Conservation (phyloP, 805 yeast genomes). For the Barnettozyma sp. region DNA sequence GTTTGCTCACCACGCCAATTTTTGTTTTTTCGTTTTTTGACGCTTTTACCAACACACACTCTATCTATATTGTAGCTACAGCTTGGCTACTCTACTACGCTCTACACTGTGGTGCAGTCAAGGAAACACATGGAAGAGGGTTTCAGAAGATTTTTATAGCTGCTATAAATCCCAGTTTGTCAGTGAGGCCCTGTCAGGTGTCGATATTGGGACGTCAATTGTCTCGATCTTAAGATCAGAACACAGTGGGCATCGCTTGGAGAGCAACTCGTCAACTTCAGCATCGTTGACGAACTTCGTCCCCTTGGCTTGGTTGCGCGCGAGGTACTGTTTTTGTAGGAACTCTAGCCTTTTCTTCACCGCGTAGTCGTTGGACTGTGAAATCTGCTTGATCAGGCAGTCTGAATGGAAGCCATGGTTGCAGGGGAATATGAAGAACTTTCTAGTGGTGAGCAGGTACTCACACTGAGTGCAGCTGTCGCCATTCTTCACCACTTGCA, state of each 20-base stretch:
- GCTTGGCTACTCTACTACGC: not conserved
- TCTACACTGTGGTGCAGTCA: no score
- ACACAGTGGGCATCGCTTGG: conserved; percentile 68
- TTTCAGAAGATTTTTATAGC: no score
- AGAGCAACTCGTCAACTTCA: conserved; percentile 54
- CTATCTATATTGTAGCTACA: no score
- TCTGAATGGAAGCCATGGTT: conserved; percentile 86
- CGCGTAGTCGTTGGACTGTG: conserved; percentile 59
- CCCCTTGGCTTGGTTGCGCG: conserved; percentile 22
- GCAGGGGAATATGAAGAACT: conserved; percentile 81
- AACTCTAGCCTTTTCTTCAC: conserved; percentile 56
- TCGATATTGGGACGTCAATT: conserved; percentile 58
- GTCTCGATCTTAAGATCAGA: conserved; percentile 64
- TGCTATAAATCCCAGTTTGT: conserved; percentile 38
- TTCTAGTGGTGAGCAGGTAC: conserved; percentile 62
- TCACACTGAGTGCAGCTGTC: conserved; percentile 72
- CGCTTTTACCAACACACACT: no score
- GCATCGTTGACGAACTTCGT: conserved; percentile 24
- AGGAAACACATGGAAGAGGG: no score
- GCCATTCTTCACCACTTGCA: conserved; percentile 71
- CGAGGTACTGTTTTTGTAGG: conserved; percentile 32
- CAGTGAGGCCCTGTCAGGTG: conserved; percentile 29
- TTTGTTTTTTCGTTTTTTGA: conserved; percentile 1
- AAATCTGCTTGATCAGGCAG: conserved; percentile 61
- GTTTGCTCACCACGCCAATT: no score